Base-by-base conservation (phyloP, 768 basidiomycete genomes). In the Collybia nuda region DNA sequence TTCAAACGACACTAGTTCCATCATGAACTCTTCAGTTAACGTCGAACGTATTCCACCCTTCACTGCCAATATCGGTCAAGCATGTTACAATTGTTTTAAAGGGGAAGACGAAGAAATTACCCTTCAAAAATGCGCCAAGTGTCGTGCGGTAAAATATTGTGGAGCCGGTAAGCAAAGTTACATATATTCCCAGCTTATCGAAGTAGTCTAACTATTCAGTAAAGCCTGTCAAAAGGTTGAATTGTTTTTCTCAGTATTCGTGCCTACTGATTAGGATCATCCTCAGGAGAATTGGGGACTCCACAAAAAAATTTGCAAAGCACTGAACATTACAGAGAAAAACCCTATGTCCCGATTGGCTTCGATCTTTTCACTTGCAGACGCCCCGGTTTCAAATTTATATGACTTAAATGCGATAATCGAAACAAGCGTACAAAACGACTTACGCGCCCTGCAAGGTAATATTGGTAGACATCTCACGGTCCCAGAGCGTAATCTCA, bases 271-370 rank as follows among this genome's bases (percentile, higher is more conserved):
- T 32, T 11, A 11, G 14, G 32, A 22, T 40, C 29, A 38, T 5
- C 22, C 47, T 6, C 40, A 68, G 68, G 58, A 44, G 5, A 59
- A 69, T 48, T 71, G 69, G 69, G 21, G 51, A 3, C 51, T 47
- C 18, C 69, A 73, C 44, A 71, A 69, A 56, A 45, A 23, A 5
- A 52, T 69, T 3, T 73, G 70, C 62, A 68, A 68, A 48, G 66
- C 62, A 0, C 57, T 68, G 5, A 45, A 60, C 32, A 39, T 51
- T 3, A n/a, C 67, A 6, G 67, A 68, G 44, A 50, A 51, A 0
- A 56, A 62, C 21, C 36, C 50, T 8, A 43, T 37, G 1, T 42
- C 38, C 15, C 44, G 54, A 32, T 21, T 56, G 19, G 1, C 49
- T 11, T 52, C 53, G 12, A 47, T 44, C 1, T 58, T 57, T 48